phyloP scores from a whole-genome alignment of 164 flowering plant species.

The Aristolochia californica region DNA sequence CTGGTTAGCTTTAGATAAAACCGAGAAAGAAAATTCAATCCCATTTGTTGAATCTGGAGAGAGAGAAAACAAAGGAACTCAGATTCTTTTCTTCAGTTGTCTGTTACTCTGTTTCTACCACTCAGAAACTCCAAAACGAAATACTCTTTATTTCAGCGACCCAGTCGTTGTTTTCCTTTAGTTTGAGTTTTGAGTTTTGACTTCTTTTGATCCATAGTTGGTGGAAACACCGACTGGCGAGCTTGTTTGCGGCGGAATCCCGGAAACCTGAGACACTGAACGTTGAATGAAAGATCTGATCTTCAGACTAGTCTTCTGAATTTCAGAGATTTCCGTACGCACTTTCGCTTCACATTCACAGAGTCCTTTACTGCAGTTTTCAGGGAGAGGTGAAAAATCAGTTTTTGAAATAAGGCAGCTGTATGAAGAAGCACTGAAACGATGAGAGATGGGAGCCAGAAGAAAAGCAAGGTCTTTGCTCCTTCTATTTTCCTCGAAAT shows the following conservation, averaged over 20 bases:
- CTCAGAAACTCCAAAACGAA: background rate
- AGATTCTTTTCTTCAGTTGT: conserved; percentile 9
- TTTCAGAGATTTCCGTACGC: too few species aligned
- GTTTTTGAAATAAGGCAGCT: conserved; percentile 10
- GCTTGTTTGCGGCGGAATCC: background rate
- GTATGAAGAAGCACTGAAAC: conserved; percentile 60
- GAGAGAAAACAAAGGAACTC: background rate
- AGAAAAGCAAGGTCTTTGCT: conserved; percentile 79
- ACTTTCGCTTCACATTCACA: background rate
- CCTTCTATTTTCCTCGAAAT: background rate
- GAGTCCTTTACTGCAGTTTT: background rate
- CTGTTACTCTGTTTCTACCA: background rate
- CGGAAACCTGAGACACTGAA: background rate
- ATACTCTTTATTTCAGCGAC: background rate
- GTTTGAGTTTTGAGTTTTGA: background rate
- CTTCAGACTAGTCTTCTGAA: background rate
- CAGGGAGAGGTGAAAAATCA: background rate
- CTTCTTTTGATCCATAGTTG: too few species aligned
- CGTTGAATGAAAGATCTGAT: background rate
- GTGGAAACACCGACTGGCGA: too few species aligned
- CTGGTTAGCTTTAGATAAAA: conserved; percentile 10
- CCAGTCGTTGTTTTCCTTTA: background rate
- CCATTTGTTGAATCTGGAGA: background rate
- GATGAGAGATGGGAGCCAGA: conserved; percentile 79
- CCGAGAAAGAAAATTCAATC: background rate